phyloP scores from a whole-genome alignment of 306 rosid genomes.

The Trifolium fragiferum region DNA sequence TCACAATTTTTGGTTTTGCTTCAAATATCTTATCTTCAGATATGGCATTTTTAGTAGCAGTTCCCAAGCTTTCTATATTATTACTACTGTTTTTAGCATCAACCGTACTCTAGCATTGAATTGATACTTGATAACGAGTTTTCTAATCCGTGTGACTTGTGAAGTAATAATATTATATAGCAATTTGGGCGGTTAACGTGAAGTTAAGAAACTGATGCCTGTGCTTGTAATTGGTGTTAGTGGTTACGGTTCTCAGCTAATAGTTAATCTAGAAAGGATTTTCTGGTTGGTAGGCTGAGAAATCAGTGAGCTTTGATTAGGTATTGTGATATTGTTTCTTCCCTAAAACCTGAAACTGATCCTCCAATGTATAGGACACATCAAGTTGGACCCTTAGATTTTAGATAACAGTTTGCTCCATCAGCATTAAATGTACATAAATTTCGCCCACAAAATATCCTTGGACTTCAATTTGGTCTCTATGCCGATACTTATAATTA shows the following conservation, averaged over 20 bases:
- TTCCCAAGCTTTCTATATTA: conserved; percentile 12
- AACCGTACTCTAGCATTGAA: conserved; percentile 3
- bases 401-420: not conserved
- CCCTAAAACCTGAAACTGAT: not conserved
- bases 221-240: conserved; percentile 8
- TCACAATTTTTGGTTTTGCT: conserved; percentile 21
- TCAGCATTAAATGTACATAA: not conserved
- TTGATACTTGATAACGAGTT: conserved; percentile 10
- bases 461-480: conserved; percentile 8
- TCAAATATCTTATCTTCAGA: not conserved
- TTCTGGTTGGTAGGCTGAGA: conserved; percentile 8
- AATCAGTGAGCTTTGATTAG: not conserved
- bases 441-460: conserved; percentile 5
- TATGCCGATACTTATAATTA: not conserved
- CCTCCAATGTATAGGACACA: conserved; percentile 1
- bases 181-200: not conserved
- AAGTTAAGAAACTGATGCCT: not conserved
- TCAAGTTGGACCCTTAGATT: not conserved
- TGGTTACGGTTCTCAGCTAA: conserved; percentile 18
- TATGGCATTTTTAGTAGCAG: conserved; percentile 20
- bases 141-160: conserved; percentile 9
- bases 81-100: conserved; percentile 13
- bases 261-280: conserved; percentile 12
- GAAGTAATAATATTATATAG: conserved; percentile 16
- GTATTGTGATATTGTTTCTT: not conserved